Evolutionary conservation across 2,329 filamentous ascomycete species (phyloP).

Genomic region (Alternaria consortialis): DNA sequence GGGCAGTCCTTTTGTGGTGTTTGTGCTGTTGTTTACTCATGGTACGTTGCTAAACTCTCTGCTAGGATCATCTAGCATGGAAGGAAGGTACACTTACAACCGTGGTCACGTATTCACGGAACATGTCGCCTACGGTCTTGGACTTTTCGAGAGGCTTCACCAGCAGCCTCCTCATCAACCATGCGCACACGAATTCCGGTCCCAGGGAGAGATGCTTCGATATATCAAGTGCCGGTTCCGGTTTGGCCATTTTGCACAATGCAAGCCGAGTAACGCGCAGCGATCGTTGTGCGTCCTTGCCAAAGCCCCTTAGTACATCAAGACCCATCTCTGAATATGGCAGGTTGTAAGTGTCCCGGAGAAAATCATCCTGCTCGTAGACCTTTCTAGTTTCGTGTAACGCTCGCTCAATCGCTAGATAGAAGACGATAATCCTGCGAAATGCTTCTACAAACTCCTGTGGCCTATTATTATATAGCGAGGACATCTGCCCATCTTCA

Average conservation of each 20-base stretch:
- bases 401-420: constrained; percentile 39
- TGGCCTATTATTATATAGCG: constrained; percentile 36
- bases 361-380: neutral
- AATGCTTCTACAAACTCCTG: constrained; percentile 33
- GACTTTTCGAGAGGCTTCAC: constrained; percentile 39
- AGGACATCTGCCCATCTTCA: constrained; percentile 35
- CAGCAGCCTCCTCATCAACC: constrained; percentile 43
- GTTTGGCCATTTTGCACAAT: constrained; percentile 40
- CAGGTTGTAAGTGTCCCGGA: neutral
- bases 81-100: constrained; percentile 30
- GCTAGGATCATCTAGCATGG: neutral
- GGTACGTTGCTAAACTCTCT: neutral
- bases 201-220: constrained; percentile 34
- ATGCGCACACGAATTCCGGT: constrained; percentile 41
- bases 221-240: constrained; percentile 14
- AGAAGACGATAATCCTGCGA: constrained; percentile 33
- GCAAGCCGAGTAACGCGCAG: constrained; percentile 29
- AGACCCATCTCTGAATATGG: constrained; percentile 25
- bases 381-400: constrained; percentile 26
- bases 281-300: constrained; percentile 19
- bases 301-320: constrained; percentile 30
- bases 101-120: constrained; percentile 42
- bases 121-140: constrained; percentile 43
- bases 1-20: neutral
- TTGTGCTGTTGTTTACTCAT: neutral